phyloP scores from a whole-genome alignment of 495 filamentous ascomycete genomes.

The Aspergillus avenaceus region DNA sequence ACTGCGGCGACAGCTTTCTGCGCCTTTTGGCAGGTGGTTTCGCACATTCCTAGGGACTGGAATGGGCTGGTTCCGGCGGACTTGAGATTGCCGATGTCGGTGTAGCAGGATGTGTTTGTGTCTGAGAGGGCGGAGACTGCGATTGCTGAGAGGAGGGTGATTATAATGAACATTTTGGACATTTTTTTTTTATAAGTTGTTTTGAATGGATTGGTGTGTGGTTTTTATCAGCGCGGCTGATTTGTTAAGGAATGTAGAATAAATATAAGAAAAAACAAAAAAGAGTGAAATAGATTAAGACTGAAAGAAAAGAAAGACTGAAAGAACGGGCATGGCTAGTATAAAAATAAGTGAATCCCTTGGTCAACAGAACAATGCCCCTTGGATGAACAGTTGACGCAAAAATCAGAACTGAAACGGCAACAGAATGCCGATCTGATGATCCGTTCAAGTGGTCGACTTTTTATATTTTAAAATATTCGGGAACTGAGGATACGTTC shows the following conservation, averaged over 20 bases:
- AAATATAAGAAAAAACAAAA: neutral
- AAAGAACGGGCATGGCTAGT: neutral
- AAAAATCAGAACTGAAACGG: constrained; percentile 15
- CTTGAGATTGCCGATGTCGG: constrained; percentile 18
- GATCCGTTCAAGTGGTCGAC: constrained; percentile 3
- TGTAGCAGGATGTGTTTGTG: constrained; percentile 32
- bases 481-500: no score
- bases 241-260: neutral
- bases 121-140: constrained; percentile 13
- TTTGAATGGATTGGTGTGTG: constrained; percentile 3
- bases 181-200: constrained; percentile 1
- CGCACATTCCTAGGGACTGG: constrained; percentile 30
- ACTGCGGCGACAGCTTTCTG: constrained; percentile 28
- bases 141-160: constrained; percentile 27
- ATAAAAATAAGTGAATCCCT: neutral
- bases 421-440: constrained; percentile 14
- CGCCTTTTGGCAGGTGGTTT: constrained; percentile 20
- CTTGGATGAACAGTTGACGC: constrained; percentile 9
- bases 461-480: no score
- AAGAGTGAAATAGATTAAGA: neutral
- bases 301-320: neutral
- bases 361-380: constrained; percentile 7
- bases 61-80: constrained; percentile 19
- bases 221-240: no score
- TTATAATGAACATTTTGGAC: constrained; percentile 2